phyloP scores from a whole-genome alignment of 1,284 basidiomycete species.

The Microbotryomycetes sp. region DNA sequence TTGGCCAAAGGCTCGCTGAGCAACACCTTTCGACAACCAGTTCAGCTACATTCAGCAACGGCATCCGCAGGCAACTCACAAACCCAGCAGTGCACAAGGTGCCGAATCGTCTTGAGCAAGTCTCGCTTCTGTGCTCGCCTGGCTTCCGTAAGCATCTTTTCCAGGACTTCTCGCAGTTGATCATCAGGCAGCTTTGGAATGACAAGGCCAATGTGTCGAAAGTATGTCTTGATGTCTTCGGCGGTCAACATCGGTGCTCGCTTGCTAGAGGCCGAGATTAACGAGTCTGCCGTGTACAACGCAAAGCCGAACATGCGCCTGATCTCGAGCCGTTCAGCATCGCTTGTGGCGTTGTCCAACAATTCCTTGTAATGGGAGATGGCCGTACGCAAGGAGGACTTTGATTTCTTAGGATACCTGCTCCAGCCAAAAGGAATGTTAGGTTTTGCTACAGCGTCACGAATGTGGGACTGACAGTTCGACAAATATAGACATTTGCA shows the following conservation, averaged over 20 bases:
- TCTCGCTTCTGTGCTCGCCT: background rate
- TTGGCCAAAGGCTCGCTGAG: background rate
- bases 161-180: background rate
- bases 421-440: too few species aligned
- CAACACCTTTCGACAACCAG: background rate
- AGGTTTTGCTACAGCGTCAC: too few species aligned
- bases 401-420: background rate
- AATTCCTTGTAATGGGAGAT: constrained; percentile 17
- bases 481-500: background rate
- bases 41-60: background rate
- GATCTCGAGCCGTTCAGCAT: background rate
- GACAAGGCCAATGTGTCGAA: constrained; percentile 14
- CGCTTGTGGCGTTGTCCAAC: constrained; percentile 4
- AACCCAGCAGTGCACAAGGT: constrained; percentile 15
- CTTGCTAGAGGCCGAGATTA: constrained; percentile 3
- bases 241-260: constrained; percentile 1
- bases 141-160: background rate
- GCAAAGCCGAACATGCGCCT: constrained; percentile 10
- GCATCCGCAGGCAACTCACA: background rate
- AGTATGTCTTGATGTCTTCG: constrained; percentile 7
- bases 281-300: constrained; percentile 12
- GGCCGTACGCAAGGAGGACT: background rate
- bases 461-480: too few species aligned
- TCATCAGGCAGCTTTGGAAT: constrained; percentile 3
- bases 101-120: constrained; percentile 9